phyloP scores from a whole-genome alignment of 2,329 filamentous ascomycete species.

The Cladosporium velox region DNA sequence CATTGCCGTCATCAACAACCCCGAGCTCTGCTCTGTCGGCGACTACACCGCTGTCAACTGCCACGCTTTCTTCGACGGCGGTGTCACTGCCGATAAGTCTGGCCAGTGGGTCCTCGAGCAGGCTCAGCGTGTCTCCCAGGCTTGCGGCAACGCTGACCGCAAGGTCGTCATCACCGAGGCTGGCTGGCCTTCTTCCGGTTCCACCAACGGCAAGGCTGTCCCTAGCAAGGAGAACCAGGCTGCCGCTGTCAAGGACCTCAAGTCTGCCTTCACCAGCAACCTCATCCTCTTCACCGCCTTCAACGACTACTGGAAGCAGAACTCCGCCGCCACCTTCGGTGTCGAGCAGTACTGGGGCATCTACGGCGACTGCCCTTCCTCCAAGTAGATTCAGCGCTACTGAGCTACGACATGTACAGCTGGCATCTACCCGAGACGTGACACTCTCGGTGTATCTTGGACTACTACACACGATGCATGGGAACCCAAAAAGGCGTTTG shows the following conservation, averaged over 20 bases:
- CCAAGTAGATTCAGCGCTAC: constrained; percentile 21
- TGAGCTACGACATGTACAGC: constrained; percentile 20
- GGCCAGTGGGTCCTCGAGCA: constrained; percentile 67
- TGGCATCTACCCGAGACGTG: constrained; percentile 1
- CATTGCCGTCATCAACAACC: constrained; percentile 65
- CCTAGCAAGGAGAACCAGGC: constrained; percentile 68
- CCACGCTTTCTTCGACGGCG: constrained; percentile 79
- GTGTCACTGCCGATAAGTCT: constrained; percentile 59
- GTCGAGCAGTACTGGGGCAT: constrained; percentile 74
- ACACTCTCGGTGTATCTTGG: constrained; percentile 7
- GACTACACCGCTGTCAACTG: constrained; percentile 82
- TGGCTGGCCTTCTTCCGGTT: constrained; percentile 76
- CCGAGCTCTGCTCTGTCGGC: constrained; percentile 71
- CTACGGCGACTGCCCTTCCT: constrained; percentile 43
- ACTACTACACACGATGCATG: constrained; percentile 16
- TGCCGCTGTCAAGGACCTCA: constrained; percentile 66
- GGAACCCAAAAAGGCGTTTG: constrained; percentile 17
- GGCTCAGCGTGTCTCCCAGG: constrained; percentile 49
- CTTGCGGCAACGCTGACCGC: constrained; percentile 53
- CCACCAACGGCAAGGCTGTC: constrained; percentile 66
- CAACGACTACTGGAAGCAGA: constrained; percentile 77
- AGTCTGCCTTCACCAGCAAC: constrained; percentile 57
- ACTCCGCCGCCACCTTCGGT: constrained; percentile 62
- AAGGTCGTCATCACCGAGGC: constrained; percentile 76
- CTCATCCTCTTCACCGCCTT: constrained; percentile 77